phyloP scores from a whole-genome alignment of 176 grass and related monocot genomes.

The Oryza officinalis region DNA sequence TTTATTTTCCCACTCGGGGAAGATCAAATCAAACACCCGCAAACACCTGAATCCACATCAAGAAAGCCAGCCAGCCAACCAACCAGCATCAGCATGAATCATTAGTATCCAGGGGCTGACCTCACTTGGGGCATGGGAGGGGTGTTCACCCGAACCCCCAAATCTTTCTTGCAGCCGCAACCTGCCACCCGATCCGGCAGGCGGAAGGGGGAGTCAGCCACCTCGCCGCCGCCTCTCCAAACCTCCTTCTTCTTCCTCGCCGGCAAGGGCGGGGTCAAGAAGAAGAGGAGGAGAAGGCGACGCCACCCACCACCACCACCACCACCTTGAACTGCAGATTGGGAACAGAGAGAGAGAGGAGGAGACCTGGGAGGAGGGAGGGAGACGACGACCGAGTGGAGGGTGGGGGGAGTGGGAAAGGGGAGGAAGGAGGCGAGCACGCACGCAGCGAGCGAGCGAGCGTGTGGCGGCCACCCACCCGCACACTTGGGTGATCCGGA shows the following conservation, averaged over 20 bases:
- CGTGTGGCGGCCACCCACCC: slow-evolving; percentile 62
- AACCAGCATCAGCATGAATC: too few species aligned
- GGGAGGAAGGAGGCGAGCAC: slow-evolving; percentile 30
- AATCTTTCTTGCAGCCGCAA: not conserved
- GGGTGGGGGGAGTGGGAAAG: not conserved
- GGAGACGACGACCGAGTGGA: not conserved
- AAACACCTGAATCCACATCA: slow-evolving; percentile 2
- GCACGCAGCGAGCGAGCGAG: too few species aligned
- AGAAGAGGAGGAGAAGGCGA: not conserved
- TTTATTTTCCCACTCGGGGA: not conserved
- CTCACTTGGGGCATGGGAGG: not conserved
- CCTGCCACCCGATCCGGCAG: not conserved
- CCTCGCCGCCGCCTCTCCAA: not conserved
- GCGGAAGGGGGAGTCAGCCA: too few species aligned
- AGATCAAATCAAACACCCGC: not conserved
- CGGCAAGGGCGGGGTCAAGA: too few species aligned
- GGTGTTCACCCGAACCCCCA: not conserved
- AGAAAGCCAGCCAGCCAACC: not conserved
- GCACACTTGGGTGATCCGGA: slow-evolving; percentile 42
- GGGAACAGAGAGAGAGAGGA: not conserved
- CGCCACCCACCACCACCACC: too few species aligned
- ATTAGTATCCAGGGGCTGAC: not conserved
- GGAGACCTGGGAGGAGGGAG: not conserved
- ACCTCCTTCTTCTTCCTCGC: not conserved
- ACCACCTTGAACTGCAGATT: not conserved